phyloP scores from a whole-genome alignment of 164 flowering plant genomes.

The Magnolia sinica region DNA sequence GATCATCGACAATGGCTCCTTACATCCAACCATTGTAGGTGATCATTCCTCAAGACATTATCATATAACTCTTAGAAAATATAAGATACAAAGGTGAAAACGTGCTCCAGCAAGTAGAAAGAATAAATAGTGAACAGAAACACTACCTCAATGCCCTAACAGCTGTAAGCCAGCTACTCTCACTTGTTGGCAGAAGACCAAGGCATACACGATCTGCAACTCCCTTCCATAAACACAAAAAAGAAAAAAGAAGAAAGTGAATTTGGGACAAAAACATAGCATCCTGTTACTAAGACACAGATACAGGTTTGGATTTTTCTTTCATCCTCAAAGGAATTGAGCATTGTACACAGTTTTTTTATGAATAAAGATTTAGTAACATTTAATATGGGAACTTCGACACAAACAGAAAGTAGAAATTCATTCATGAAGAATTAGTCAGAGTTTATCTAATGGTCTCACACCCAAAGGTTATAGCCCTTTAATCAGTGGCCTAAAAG shows the following conservation, averaged over 20 bases:
- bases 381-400: not conserved
- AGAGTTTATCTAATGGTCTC: no score
- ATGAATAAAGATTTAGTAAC: not conserved
- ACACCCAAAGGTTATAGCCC: not conserved
- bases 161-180: conserved; percentile 91
- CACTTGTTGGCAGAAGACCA: conserved; percentile 89
- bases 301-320: not conserved
- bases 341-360: no score
- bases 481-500: not conserved
- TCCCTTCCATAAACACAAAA: conserved; percentile 34
- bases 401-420: not conserved
- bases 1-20: not conserved
- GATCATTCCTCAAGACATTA: not conserved
- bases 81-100: not conserved
- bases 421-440: not conserved
- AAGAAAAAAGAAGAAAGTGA: not conserved
- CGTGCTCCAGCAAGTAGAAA: not conserved
- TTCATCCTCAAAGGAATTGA: not conserved
- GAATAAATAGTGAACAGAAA: not conserved
- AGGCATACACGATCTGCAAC: conserved; percentile 93
- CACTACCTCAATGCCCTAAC: conserved; percentile 79
- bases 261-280: not conserved
- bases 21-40: not conserved
- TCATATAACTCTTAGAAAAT: not conserved
- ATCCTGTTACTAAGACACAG: not conserved